Evolutionary conservation across 495 filamentous ascomycete species (phyloP).

Genomic region (Aspergillus egyptiacus): DNA sequence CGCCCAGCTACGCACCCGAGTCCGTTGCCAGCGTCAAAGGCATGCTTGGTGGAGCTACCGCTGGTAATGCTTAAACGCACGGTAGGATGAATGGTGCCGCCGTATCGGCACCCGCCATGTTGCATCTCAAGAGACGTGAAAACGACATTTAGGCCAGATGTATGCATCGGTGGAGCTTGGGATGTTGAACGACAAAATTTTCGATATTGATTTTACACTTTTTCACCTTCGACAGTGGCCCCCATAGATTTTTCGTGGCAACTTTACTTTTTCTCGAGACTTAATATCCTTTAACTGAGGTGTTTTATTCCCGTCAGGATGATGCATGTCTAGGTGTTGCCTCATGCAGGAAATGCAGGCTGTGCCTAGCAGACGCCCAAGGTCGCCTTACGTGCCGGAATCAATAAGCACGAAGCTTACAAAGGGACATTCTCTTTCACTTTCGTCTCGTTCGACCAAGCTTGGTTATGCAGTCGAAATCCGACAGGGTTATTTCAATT

Average conservation of each 20-base stretch:
- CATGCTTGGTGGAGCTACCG: conserved; percentile 37
- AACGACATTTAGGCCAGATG: neutral
- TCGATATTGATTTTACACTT: neutral
- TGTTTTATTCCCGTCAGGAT: conserved; percentile 3
- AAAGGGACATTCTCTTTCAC: conserved; percentile 20
- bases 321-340: conserved; percentile 21
- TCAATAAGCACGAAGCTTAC: conserved; percentile 24
- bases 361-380: conserved; percentile 13
- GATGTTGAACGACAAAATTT: conserved; percentile 14
- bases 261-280: conserved; percentile 7
- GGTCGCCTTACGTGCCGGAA: conserved; percentile 13
- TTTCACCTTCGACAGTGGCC: conserved; percentile 9
- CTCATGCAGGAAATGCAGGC: conserved; percentile 36
- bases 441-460: conserved; percentile 16
- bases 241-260: conserved; percentile 9
- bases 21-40: conserved; percentile 37
- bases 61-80: conserved; percentile 32
- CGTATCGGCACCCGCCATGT: neutral
- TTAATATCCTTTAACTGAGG: conserved; percentile 15
- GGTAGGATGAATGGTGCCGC: neutral
- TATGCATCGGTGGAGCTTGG: neutral
- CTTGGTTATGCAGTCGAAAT: conserved; percentile 16
- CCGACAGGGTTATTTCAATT: conserved; percentile 16
- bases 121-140: neutral
- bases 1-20: conserved; percentile 41